A percentile compares a stretch with the other conserved stretches of the same genome.
Conservation (phyloP, 208 protist genomes). For the Leishmania mexicana region DNA sequence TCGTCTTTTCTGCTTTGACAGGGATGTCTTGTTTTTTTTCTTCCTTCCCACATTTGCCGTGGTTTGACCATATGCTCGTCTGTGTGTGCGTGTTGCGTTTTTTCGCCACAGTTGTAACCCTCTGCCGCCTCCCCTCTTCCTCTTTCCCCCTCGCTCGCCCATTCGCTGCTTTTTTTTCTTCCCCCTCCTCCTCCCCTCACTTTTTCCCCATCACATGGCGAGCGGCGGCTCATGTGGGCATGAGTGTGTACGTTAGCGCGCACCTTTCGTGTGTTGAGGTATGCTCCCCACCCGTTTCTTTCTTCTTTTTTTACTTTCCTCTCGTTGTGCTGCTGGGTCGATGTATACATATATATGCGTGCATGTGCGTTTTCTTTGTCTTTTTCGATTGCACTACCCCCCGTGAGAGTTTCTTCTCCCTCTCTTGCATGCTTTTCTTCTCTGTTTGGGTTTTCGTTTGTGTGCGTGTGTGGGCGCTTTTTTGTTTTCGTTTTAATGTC, state of each 20-base stretch:
- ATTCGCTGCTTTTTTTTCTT: neutral
- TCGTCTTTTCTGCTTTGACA: neutral
- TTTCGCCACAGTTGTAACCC: too few species aligned
- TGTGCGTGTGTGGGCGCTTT: neutral
- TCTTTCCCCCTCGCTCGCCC: neutral
- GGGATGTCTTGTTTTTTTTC: neutral
- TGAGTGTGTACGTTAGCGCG: neutral
- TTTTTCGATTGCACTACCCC: neutral
- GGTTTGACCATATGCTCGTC: neutral
- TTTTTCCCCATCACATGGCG: neutral
- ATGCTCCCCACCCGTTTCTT: neutral
- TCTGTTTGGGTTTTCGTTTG: neutral
- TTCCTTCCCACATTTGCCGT: neutral
- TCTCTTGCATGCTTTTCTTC: neutral
- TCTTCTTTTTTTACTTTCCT: neutral
- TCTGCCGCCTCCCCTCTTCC: neutral
- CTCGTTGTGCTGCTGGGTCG: neutral
- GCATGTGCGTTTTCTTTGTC: neutral
- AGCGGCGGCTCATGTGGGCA: neutral
- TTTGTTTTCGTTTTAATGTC: neutral
- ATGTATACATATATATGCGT: slow-evolving; percentile 11
- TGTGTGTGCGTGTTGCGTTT: neutral
- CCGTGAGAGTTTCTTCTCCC: neutral
- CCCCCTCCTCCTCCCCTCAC: neutral
- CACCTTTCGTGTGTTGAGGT: neutral